Evolutionary conservation across 345 rosid species (phyloP), one percentile per base, ranked within the genome.

Genomic region (Citrus medica): DNA sequence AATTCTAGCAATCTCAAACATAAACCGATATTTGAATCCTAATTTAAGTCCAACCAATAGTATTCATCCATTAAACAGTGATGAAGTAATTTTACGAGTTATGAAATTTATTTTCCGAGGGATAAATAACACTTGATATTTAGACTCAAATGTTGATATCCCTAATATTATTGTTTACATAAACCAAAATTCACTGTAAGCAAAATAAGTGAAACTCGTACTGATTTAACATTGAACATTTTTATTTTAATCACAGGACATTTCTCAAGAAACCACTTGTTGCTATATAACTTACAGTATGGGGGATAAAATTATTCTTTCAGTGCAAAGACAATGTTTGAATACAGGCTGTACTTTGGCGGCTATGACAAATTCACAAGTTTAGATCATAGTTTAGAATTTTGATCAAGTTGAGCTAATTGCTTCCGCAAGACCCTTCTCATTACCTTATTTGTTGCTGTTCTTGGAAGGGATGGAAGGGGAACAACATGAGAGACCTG

Each of bases 371-470:
- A 53, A 53, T 17, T 17, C 7, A 4, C 38, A 5, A 48, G 60
- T 32, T 24, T 65, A 6, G 2, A 62, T 87, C 78, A 92, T 16
- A 96, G 87, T 83, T 87, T 96, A 25, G 97, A 88, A 80, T 85
- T 86, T 66, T 76, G 82, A 78, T 85, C 90, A 8, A 77, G 79
- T 76, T 86, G 85, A 40, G 85, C 75, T 7, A 94, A 81, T 67
- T 84, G 91, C 84, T 92, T 88, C 82, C 99, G 80, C 88, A 96
- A 72, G 61, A 94, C 88, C 87, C 99, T 87, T 82, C 98, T 94
- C 98, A 96, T 94, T 9, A 94, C 98, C 89, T 96, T 96, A 82
- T 94, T 94, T 42, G 95, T 69, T 0, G 98, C 99, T 0, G 99
- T 96, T 84, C 99, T 88, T 5, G 98, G 98, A 51, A 94, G 89